Conservation (phyloP, 768 basidiomycete species). For the Auricularia cornea region DNA sequence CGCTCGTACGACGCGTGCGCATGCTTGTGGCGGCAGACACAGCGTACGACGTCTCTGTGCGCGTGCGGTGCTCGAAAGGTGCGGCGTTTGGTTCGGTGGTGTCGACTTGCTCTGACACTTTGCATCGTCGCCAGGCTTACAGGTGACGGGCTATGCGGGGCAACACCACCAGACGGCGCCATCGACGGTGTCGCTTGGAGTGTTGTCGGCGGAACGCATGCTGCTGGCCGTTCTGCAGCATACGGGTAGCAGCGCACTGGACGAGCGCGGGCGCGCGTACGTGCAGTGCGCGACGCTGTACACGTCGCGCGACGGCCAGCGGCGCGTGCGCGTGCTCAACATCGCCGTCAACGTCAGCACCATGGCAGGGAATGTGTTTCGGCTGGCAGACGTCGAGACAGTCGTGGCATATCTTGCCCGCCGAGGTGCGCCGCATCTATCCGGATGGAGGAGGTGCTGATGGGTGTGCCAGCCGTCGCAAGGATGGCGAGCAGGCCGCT, state of each 20-base stretch:
- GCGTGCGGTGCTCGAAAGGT: constrained; percentile 84
- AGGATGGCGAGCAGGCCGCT: constrained; percentile 52
- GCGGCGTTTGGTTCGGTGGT: too few relatives aligned
- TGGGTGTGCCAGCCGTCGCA: constrained; percentile 50
- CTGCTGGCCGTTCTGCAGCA: constrained; percentile 4
- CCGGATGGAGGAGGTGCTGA: not conserved
- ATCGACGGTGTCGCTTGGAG: not conserved
- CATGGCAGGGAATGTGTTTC: constrained; percentile 86
- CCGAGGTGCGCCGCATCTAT: constrained; percentile 46
- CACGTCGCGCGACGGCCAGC: constrained; percentile 58
- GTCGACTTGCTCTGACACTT: not conserved
- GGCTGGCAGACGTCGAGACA: constrained; percentile 84
- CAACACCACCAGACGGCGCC: not conserved
- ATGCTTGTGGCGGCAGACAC: constrained; percentile 61
- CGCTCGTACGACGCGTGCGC: constrained; percentile 67
- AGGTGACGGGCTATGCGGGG: constrained; percentile 1
- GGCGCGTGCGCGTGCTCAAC: constrained; percentile 80
- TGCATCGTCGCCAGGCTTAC: constrained; percentile 4
- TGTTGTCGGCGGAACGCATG: not conserved
- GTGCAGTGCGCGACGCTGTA: constrained; percentile 86
- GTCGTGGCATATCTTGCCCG: constrained; percentile 66
- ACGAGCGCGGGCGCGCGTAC: constrained; percentile 63
- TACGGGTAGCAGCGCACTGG: constrained; percentile 37
- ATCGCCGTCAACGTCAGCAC: constrained; percentile 73
- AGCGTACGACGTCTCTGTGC: constrained; percentile 71